Conservation (phyloP, 2,329 filamentous ascomycete species). For the Alternaria sp. region DNA sequence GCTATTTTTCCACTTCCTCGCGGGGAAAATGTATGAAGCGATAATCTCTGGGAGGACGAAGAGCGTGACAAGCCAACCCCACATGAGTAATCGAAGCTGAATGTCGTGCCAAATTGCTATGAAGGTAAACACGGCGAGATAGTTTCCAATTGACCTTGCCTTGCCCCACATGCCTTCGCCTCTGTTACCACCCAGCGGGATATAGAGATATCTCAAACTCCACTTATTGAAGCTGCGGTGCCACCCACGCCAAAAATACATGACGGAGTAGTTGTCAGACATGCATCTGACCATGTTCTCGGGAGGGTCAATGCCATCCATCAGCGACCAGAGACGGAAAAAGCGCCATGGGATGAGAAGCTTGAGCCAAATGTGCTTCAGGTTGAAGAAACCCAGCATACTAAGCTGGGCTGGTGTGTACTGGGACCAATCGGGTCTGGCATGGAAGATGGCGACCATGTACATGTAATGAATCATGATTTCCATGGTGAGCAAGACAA, state of each 20-base stretch:
- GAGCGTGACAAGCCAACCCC: slow-evolving; percentile 95
- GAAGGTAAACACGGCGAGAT: slow-evolving; percentile 90
- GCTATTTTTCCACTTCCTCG: slow-evolving; percentile 71
- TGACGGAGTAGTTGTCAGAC: slow-evolving; percentile 89
- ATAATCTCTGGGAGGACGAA: slow-evolving; percentile 92
- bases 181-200: slow-evolving; percentile 81
- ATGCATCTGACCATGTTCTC: slow-evolving; percentile 99
- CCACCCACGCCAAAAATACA: slow-evolving; percentile 96
- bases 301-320: slow-evolving; percentile 91
- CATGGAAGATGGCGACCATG: slow-evolving; percentile 88
- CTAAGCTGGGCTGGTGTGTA: slow-evolving; percentile 90
- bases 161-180: slow-evolving; percentile 52
- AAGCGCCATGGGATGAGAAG: slow-evolving; percentile 97
- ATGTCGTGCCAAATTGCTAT: slow-evolving; percentile 99
- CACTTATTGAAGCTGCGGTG: slow-evolving; percentile 95
- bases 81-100: slow-evolving; percentile 86
- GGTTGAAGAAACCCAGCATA: slow-evolving; percentile 93
- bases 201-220: slow-evolving; percentile 91
- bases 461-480: slow-evolving; percentile 87
- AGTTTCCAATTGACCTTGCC: slow-evolving; percentile 73
- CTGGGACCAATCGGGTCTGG: slow-evolving; percentile 77
- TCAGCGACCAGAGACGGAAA: slow-evolving; percentile 93
- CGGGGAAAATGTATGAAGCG: slow-evolving; percentile 76
- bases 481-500: slow-evolving; percentile 89
- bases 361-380: slow-evolving; percentile 98